phyloP scores from a whole-genome alignment of 129 eudicot genomes.

The Flaveria ramosissima region DNA sequence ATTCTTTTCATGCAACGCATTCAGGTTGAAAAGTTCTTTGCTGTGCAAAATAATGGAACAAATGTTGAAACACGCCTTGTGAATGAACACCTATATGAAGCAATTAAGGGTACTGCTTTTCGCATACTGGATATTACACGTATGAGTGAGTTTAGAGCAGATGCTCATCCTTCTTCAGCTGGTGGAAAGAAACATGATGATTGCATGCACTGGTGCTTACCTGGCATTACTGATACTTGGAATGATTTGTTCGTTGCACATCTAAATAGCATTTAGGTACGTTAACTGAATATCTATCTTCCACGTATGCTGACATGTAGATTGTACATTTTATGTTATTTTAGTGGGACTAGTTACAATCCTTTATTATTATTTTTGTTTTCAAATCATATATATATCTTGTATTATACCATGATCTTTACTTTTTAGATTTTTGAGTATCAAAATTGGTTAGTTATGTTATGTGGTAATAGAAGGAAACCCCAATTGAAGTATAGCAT shows the following conservation, averaged over 20 bases:
- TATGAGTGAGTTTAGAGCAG: slow-evolving; percentile 96
- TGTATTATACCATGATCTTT: slow-evolving; percentile 19
- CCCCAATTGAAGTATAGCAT: background rate
- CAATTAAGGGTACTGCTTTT: slow-evolving; percentile 56
- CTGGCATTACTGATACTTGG: slow-evolving; percentile 97
- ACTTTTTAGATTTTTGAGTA: background rate
- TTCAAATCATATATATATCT: slow-evolving; percentile 22
- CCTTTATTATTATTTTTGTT: background rate
- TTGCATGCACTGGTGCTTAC: slow-evolving; percentile 99
- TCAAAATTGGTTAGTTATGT: slow-evolving; percentile 10
- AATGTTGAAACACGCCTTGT: slow-evolving; percentile 90
- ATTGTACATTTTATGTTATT: slow-evolving; percentile 22
- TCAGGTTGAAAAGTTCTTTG: slow-evolving; percentile 78
- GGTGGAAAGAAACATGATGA: slow-evolving; percentile 98
- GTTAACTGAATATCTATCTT: slow-evolving; percentile 1
- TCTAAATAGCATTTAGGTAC: slow-evolving; percentile 43
- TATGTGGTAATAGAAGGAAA: slow-evolving; percentile 3
- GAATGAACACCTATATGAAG: slow-evolving; percentile 72
- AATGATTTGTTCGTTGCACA: slow-evolving; percentile 72
- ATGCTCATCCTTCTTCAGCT: slow-evolving; percentile 86
- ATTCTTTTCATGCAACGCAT: slow-evolving; percentile 7
- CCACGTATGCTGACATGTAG: slow-evolving; percentile 23
- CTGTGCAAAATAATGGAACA: slow-evolving; percentile 67
- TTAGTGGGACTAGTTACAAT: slow-evolving; percentile 22
- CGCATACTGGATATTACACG: slow-evolving; percentile 64